Evolutionary conservation across 2,329 filamentous ascomycete species (phyloP), one percentile per base, ranked within the genome.

Genomic region (Beauveria australis): DNA sequence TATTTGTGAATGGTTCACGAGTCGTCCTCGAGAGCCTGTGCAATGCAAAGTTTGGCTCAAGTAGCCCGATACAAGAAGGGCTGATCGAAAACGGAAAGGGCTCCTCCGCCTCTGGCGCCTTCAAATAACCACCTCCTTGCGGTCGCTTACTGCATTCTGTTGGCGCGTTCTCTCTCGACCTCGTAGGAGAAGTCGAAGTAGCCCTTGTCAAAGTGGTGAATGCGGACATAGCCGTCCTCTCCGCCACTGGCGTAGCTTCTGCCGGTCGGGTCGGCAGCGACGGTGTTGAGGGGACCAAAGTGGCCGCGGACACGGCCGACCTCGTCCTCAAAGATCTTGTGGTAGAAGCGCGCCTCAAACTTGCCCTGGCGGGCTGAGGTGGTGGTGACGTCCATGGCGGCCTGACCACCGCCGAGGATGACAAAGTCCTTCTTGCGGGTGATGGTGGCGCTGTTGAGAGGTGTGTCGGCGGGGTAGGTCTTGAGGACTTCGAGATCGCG

Each of bases 171-270:
- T 76, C 92, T 84, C 86, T 99, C 94, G 64, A 97, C 94, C 82
- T 99, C 94, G 76, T 96, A 99, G 81, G 89, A 85, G 80, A 99
- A 99, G 77, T 99, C 94, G 75, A 94, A 97, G 83, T 97, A 99
- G 64, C 89, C 85, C 83, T 96, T 96, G 80, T 99, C 94, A 78
- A 99, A 99, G 78, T 96, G 91, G 79, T 99, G 94, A 67, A 97
- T 88, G 72, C 94, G 90, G 66, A 99, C 93, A 79, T 99, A 99
- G 71, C 94, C 94, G 77, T 99, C 94, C 80, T 99, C 94, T 78
- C 92, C 93, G 68, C 94, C 94, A 71, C 89, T 93, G 71, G 92
- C 92, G 78, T 99, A 99, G 70, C 91, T 87, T 73, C 89, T 92
- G 71, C 94, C 94, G 63, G 88, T 88, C 33, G 94, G 94, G 76